phyloP scores from a whole-genome alignment of 345 rosid genomes.

The Murraya koenigii region DNA sequence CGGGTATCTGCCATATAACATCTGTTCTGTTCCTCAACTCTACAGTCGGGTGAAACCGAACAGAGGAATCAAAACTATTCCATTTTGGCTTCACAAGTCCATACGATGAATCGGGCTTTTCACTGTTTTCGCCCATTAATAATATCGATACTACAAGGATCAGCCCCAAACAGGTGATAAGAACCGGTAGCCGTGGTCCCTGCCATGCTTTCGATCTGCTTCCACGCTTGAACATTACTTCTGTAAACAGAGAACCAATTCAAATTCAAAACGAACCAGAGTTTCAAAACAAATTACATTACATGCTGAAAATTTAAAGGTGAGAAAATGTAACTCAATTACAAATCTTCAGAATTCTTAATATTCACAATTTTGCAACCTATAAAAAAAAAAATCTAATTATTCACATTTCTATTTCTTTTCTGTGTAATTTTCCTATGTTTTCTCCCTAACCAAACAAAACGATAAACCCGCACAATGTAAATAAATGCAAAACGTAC shows the following conservation, averaged over 20 bases:
- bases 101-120: constrained; percentile 24
- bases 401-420: neutral
- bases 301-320: neutral
- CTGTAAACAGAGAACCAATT: constrained; percentile 13
- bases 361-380: neutral
- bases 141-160: constrained; percentile 30
- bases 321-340: neutral
- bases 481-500: neutral
- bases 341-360: neutral
- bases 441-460: neutral
- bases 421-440: neutral
- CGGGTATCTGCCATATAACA: constrained; percentile 75
- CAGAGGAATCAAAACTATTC: constrained; percentile 31
- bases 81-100: constrained; percentile 29
- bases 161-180: constrained; percentile 29
- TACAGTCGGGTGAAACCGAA: constrained; percentile 42
- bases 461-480: neutral
- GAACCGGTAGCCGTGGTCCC: constrained; percentile 30
- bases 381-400: neutral
- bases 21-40: constrained; percentile 72
- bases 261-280: neutral
- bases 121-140: constrained; percentile 21
- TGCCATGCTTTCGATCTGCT: constrained; percentile 38
- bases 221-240: constrained; percentile 62
- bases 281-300: neutral